Conservation (phyloP, 2,329 filamentous ascomycete species). For the Botrytis pseudocinerea region DNA sequence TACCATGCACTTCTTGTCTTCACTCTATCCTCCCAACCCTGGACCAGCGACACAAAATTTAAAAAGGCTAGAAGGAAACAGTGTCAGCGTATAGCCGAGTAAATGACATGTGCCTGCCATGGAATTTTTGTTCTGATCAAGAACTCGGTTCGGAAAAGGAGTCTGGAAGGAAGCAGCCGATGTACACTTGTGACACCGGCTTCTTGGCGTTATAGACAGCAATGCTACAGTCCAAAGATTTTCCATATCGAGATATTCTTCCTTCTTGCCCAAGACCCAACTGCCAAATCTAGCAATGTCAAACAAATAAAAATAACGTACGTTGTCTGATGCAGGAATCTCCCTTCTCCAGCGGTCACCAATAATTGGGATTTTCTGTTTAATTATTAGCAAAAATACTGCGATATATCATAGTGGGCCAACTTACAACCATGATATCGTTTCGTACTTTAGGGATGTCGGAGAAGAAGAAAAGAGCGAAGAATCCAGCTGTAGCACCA, state of each 20-base stretch:
- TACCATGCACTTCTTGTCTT: slow-evolving; percentile 15
- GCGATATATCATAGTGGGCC: background rate
- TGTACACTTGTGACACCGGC: slow-evolving; percentile 6
- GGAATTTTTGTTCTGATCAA: background rate
- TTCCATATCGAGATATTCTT: background rate
- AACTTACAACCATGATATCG: slow-evolving; percentile 58
- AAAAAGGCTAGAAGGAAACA: slow-evolving; percentile 16
- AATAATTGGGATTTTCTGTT: slow-evolving; percentile 57
- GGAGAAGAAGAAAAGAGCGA: slow-evolving; percentile 61
- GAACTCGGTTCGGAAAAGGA: background rate
- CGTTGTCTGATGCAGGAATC: slow-evolving; percentile 62
- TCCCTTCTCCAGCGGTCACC: slow-evolving; percentile 54
- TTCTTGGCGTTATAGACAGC: background rate
- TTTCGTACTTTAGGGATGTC: slow-evolving; percentile 61
- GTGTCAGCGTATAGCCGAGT: background rate
- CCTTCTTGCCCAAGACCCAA: too few relatives aligned
- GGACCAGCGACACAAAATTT: slow-evolving; percentile 3
- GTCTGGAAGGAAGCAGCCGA: background rate
- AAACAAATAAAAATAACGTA: slow-evolving; percentile 44
- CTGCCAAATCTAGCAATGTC: too few relatives aligned
- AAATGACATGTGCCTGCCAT: background rate
- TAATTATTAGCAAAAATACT: slow-evolving; percentile 15
- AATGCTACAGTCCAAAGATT: background rate
- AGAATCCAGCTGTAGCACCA: slow-evolving; percentile 55
- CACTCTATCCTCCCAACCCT: background rate